Evolutionary conservation across 306 rosid species (phyloP).

Genomic region (Glycine latifolia): DNA sequence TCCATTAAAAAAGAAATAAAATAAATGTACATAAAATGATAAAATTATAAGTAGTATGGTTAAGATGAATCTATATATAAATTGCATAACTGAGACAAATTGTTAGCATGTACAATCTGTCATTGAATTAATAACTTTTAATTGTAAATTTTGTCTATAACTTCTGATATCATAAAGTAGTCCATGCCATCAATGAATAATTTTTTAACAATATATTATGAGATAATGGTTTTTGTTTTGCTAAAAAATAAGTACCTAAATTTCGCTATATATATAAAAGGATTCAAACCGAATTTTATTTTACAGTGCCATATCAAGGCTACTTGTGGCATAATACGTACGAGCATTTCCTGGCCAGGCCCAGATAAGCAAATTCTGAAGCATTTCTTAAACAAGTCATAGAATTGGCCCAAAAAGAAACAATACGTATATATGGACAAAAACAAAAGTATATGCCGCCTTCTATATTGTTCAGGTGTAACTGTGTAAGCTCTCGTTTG

Average conservation of each 20-base stretch:
- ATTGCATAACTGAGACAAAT: not conserved
- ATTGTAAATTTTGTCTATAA: not conserved
- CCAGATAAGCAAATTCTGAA: not conserved
- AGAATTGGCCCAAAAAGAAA: not conserved
- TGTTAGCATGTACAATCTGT: not conserved
- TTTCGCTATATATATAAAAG: too few species aligned
- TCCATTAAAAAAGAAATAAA: conserved; percentile 16
- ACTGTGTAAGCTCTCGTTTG: too few species aligned
- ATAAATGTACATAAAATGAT: not conserved
- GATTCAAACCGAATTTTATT: too few species aligned
- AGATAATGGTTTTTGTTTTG: not conserved
- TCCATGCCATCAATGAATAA: not conserved
- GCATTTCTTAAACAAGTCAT: not conserved
- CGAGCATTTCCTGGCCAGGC: not conserved
- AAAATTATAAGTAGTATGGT: not conserved
- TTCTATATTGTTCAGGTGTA: too few species aligned
- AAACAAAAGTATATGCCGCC: too few species aligned
- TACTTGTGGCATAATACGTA: too few species aligned
- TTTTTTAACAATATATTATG: not conserved
- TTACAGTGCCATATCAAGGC: too few species aligned
- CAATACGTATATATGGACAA: too few species aligned
- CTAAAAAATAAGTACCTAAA: not conserved
- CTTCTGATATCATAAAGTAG: not conserved
- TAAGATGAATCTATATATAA: not conserved
- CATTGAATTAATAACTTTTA: not conserved